Percentiles rank a stretch among this genome's conserved stretches.
Conservation (phyloP, 2,329 filamentous ascomycete genomes). For the Aspergillus proliferans region DNA sequence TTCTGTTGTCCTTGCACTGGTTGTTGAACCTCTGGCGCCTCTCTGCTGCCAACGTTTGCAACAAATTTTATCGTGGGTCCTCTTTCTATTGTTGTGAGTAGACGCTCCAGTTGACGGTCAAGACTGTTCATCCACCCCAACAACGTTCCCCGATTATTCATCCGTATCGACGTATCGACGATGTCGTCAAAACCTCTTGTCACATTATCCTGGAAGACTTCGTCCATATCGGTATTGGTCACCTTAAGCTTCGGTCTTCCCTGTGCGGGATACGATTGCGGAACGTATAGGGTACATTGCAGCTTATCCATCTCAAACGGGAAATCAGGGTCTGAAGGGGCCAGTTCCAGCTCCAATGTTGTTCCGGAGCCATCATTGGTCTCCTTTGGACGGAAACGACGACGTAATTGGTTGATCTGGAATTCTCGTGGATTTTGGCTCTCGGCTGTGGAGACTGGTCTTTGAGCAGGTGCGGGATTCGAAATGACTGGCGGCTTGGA, state of each 20-base stretch:
- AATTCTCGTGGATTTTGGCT: constrained; percentile 64
- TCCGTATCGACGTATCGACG: constrained; percentile 47
- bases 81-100: constrained; percentile 64
- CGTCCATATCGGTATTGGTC: constrained; percentile 62
- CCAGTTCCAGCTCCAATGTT: constrained; percentile 58
- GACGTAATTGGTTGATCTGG: constrained; percentile 66
- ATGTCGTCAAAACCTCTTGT: constrained; percentile 67
- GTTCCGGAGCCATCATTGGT: constrained; percentile 45
- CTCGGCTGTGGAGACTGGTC: constrained; percentile 61
- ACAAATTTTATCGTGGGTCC: constrained; percentile 66
- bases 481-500: constrained; percentile 38
- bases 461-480: constrained; percentile 41
- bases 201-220: constrained; percentile 69
- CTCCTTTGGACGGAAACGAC: constrained; percentile 55
- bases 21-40: constrained; percentile 5
- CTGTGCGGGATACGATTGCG: constrained; percentile 54
- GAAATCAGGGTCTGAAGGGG: constrained; percentile 76
- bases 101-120: constrained; percentile 64
- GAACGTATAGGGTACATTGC: constrained; percentile 62
- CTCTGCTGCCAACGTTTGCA: constrained; percentile 48
- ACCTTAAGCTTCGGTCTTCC: constrained; percentile 56
- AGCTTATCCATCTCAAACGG: constrained; percentile 68
- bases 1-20: not conserved
- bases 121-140: constrained; percentile 62
- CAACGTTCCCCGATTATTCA: constrained; percentile 46